A percentile compares a stretch with the other conserved stretches of the same genome.
phyloP scores from a whole-genome alignment of 1,284 basidiomycete species.

The Tausonia pullulans region DNA sequence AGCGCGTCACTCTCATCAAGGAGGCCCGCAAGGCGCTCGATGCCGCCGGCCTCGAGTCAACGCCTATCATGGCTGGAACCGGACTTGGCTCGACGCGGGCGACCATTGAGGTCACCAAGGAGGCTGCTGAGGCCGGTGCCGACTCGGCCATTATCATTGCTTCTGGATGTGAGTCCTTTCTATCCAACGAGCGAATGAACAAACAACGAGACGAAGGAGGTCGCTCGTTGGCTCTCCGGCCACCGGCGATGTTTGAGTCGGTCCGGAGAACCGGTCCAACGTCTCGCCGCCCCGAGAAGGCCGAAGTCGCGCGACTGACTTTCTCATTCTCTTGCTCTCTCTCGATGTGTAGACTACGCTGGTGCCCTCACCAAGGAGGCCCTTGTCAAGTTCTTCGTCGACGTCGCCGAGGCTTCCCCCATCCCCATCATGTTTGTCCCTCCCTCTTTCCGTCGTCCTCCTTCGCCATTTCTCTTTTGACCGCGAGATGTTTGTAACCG shows the following conservation, averaged over 20 bases:
- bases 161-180: background rate
- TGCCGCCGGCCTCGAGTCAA: slow-evolving; percentile 44
- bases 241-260: too few relatives aligned
- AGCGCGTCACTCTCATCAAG: slow-evolving; percentile 57
- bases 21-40: slow-evolving; percentile 63
- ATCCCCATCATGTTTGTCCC: slow-evolving; percentile 63
- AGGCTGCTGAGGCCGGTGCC: slow-evolving; percentile 68
- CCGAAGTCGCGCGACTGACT: too few relatives aligned
- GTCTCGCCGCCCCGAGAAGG: too few relatives aligned
- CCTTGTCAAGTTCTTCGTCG: slow-evolving; percentile 64
- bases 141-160: slow-evolving; percentile 74
- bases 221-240: too few relatives aligned
- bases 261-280: too few relatives aligned
- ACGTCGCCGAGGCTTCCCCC: slow-evolving; percentile 63
- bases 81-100: slow-evolving; percentile 63
- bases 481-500: background rate
- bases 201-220: too few relatives aligned
- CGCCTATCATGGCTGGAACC: slow-evolving; percentile 71
- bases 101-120: slow-evolving; percentile 57
- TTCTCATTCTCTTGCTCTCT: slow-evolving; percentile 26
- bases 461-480: background rate
- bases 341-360: slow-evolving; percentile 45
- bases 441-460: slow-evolving; percentile 16
- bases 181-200: too few relatives aligned
- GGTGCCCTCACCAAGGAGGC: slow-evolving; percentile 56